phyloP scores from a whole-genome alignment of 768 basidiomycete genomes.

The Serendipita sp. region DNA sequence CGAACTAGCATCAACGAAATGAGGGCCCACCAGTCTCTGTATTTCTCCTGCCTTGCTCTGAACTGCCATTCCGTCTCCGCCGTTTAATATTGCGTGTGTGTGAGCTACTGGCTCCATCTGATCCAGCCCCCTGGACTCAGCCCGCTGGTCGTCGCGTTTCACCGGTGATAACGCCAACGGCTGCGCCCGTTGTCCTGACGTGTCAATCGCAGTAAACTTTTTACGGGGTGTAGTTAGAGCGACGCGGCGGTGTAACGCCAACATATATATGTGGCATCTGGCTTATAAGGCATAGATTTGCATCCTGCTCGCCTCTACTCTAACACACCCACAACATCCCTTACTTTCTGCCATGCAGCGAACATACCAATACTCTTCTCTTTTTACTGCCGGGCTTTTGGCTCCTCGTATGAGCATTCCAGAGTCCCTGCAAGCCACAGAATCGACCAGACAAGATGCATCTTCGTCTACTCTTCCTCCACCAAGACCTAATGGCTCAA shows the following conservation, averaged over 20 bases:
- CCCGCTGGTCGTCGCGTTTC: not conserved
- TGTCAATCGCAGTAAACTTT: no score
- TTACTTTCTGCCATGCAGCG: not conserved
- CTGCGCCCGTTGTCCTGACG: no score
- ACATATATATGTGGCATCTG: no score
- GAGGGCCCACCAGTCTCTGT: not conserved
- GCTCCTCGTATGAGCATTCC: not conserved
- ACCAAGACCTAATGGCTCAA: not conserved
- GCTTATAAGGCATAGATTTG: no score
- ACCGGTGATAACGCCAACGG: not conserved
- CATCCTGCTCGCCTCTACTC: not conserved
- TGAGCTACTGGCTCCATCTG: no score
- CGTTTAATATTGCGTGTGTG: no score
- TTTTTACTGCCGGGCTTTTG: not conserved
- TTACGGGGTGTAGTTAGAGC: no score
- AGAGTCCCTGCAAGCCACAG: not conserved
- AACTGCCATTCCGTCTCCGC: no score
- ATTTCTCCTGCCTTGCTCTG: no score
- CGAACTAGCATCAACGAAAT: constrained; percentile 25
- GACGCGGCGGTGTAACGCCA: no score
- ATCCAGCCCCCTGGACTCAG: not conserved
- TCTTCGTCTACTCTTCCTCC: not conserved
- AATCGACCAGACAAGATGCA: not conserved
- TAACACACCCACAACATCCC: not conserved
- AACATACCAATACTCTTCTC: constrained; percentile 5